Percentiles rank a stretch among this genome's conserved stretches.
These are phyloP conservation scores for Curvularia sp. DNA, from an alignment of 2,329 filamentous ascomycete species.

Conservation along the genomic window DNA sequence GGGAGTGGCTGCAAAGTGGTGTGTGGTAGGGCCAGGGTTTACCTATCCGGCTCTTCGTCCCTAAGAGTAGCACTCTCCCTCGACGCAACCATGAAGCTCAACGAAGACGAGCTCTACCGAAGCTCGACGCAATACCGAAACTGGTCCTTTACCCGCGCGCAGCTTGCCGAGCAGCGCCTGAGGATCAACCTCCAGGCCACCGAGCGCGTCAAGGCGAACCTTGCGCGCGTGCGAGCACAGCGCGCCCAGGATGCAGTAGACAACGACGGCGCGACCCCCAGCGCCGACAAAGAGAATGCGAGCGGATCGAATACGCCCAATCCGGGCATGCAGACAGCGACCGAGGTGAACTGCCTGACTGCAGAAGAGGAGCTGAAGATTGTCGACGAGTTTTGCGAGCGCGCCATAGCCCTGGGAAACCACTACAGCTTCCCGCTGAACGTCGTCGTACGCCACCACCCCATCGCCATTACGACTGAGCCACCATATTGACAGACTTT, in stretches of 20 bases:
- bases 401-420: slow-evolving; percentile 63
- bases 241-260: slow-evolving; percentile 44
- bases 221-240: slow-evolving; percentile 57
- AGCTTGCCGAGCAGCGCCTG: slow-evolving; percentile 73
- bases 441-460: slow-evolving; percentile 58
- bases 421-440: slow-evolving; percentile 67
- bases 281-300: slow-evolving; percentile 47
- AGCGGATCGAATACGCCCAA: slow-evolving; percentile 35
- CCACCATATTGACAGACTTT: slow-evolving; percentile 1
- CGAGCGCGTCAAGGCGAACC: slow-evolving; percentile 67
- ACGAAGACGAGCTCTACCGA: slow-evolving; percentile 90
- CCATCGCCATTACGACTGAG: background rate
- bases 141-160: slow-evolving; percentile 86
- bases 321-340: slow-evolving; percentile 26
- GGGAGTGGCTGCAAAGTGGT: no score
- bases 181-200: slow-evolving; percentile 82
- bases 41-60: no score
- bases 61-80: background rate
- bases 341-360: slow-evolving; percentile 78
- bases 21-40: background rate
- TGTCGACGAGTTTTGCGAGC: slow-evolving; percentile 77
- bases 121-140: slow-evolving; percentile 87
- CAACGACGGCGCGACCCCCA: slow-evolving; percentile 28
- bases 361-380: slow-evolving; percentile 82
- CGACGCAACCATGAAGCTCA: slow-evolving; percentile 59